phyloP scores from a whole-genome alignment of 106 monocot species.

The Platanthera zijinensis region DNA sequence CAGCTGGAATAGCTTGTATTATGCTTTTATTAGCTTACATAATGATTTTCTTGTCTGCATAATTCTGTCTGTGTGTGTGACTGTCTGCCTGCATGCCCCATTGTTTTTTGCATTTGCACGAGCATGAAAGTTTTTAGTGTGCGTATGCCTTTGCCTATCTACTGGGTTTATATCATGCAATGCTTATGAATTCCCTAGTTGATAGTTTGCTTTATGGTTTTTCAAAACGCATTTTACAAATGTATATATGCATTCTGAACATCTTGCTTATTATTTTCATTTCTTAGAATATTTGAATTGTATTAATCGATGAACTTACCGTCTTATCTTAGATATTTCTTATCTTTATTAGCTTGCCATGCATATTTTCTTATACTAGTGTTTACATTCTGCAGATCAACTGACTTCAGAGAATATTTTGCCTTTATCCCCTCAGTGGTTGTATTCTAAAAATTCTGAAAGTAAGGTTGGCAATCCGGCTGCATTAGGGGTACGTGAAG shows the following conservation, averaged over 20 bases:
- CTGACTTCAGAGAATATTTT: constrained; percentile 57
- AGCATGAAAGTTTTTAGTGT: not conserved
- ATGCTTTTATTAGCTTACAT: not conserved
- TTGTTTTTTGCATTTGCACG: not conserved
- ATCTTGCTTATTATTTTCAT: not conserved
- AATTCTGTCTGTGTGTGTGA: not conserved
- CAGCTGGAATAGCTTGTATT: not conserved
- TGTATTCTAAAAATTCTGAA: constrained; percentile 77
- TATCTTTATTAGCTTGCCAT: not conserved
- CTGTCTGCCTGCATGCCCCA: not conserved
- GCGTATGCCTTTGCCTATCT: not conserved
- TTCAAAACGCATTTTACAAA: not conserved
- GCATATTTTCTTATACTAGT: not conserved
- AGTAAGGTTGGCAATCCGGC: constrained; percentile 27
- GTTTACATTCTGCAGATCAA: constrained; percentile 54
- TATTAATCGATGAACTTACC: not conserved
- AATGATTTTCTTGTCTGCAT: not conserved
- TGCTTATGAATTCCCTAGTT: not conserved
- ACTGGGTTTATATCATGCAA: not conserved
- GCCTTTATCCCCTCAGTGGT: constrained; percentile 95
- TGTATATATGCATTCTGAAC: not conserved
- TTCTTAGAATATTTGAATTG: not conserved
- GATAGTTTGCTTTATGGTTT: not conserved
- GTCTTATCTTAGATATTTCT: not conserved
- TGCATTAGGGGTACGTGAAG: constrained; percentile 1